Conservation (phyloP, 352 stramenopile genomes). For the Pythium myriotylum region DNA sequence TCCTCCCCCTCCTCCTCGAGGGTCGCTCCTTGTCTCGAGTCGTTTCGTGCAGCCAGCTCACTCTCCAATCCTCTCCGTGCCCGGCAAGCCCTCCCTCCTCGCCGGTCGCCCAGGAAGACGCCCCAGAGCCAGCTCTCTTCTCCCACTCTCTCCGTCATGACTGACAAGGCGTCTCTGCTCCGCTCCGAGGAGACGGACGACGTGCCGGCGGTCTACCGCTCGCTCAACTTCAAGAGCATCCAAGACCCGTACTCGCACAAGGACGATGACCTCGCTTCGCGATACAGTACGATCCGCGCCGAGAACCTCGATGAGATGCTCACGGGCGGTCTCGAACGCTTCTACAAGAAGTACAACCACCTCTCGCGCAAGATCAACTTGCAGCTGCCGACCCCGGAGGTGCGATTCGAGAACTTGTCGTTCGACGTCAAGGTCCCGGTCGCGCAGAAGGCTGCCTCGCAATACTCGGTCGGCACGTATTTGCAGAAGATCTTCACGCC, state of each 20-base stretch:
- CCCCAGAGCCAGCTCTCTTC: too few species aligned
- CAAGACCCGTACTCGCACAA: slow-evolving; percentile 71
- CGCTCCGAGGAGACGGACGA: slow-evolving; percentile 39
- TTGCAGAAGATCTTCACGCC: slow-evolving; percentile 49
- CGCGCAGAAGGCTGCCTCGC: slow-evolving; percentile 32
- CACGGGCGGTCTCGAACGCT: slow-evolving; percentile 64
- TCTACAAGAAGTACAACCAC: slow-evolving; percentile 86
- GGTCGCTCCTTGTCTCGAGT: too few species aligned
- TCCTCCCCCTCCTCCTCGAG: too few species aligned
- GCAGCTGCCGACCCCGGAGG: slow-evolving; percentile 57
- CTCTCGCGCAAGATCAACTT: slow-evolving; percentile 71
- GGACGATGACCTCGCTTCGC: slow-evolving; percentile 43
- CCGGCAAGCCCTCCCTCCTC: slow-evolving; percentile 18
- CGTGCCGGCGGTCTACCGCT: slow-evolving; percentile 66
- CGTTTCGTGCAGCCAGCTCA: too few species aligned
- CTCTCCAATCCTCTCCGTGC: too few species aligned
- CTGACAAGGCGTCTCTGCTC: too few species aligned
- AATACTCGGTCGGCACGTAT: slow-evolving; percentile 61
- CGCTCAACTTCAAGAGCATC: slow-evolving; percentile 72
- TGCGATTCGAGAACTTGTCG: slow-evolving; percentile 78
- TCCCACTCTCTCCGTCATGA: too few species aligned
- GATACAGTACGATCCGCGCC: slow-evolving; percentile 61
- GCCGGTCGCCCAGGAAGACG: slow-evolving; percentile 5
- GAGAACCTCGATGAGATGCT: slow-evolving; percentile 75
- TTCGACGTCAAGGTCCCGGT: slow-evolving; percentile 63